A percentile compares a stretch with the other conserved stretches of the same genome.
Evolutionary conservation across 495 filamentous ascomycete species (phyloP).

Genomic region (Xylaria longipes): DNA sequence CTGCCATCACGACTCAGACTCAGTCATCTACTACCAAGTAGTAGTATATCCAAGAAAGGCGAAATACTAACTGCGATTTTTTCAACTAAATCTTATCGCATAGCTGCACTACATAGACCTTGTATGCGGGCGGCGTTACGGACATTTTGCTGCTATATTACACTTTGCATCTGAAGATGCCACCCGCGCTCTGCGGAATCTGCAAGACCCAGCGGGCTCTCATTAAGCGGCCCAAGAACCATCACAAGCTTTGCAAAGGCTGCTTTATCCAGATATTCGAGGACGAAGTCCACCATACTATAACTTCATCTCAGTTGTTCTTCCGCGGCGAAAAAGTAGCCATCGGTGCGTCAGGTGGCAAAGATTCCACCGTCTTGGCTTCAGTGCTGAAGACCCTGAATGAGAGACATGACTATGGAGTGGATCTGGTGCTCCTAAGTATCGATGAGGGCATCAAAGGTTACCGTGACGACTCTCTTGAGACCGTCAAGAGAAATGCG

Average conservation of each 20-base stretch:
- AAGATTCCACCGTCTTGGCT: conserved; percentile 96
- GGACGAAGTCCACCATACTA: conserved; percentile 91
- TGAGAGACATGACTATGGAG: conserved; percentile 83
- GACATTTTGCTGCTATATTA: neutral
- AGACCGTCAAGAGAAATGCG: conserved; percentile 95
- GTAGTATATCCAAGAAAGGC: neutral
- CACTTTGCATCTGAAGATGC: conserved; percentile 43
- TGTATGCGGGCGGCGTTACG: neutral
- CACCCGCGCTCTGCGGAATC: conserved; percentile 67
- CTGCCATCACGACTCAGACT: neutral
- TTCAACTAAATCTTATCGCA: neutral
- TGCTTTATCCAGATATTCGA: conserved; percentile 92
- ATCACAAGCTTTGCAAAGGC: conserved; percentile 84
- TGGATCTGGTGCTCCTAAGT: conserved; percentile 84
- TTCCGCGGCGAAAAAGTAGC: conserved; percentile 84
- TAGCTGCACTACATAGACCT: neutral
- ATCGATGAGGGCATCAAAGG: conserved; percentile 98
- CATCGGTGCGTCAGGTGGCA: conserved; percentile 95
- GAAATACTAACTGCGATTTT: neutral
- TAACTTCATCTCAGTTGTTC: conserved; percentile 79
- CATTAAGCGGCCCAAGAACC: conserved; percentile 92
- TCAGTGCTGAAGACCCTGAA: conserved; percentile 95
- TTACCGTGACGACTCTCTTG: conserved; percentile 92
- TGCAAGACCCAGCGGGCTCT: conserved; percentile 80
- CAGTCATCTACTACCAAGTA: neutral